phyloP scores from a whole-genome alignment of 1,284 basidiomycete genomes.

The Leccinum subfulvum region DNA sequence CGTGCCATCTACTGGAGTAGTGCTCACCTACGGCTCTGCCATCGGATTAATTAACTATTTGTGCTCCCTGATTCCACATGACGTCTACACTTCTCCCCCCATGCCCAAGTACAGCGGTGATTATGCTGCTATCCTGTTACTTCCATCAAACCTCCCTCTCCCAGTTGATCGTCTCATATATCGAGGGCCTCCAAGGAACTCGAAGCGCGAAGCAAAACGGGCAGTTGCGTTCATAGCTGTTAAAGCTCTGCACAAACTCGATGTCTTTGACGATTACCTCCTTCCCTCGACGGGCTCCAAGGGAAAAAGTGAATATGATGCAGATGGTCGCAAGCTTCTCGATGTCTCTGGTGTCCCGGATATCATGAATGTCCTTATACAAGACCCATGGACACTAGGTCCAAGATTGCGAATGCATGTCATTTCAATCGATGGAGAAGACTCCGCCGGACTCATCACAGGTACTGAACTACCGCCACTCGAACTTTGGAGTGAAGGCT shows the following conservation, averaged over 20 bases:
- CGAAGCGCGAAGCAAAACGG: constrained; percentile 79
- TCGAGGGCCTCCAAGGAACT: constrained; percentile 53
- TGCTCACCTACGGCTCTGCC: constrained; percentile 73
- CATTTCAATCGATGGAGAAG: constrained; percentile 48
- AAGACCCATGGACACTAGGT: constrained; percentile 64
- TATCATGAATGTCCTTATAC: constrained; percentile 54
- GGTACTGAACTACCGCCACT: constrained; percentile 52
- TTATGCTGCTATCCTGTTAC: constrained; percentile 53
- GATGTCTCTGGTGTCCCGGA: constrained; percentile 47
- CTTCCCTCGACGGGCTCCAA: constrained; percentile 54
- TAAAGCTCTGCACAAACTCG: constrained; percentile 60
- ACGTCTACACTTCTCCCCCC: constrained; percentile 60
- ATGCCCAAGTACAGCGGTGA: constrained; percentile 62
- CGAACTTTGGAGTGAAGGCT: constrained; percentile 40
- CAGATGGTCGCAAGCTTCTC: constrained; percentile 44
- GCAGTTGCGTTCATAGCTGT: constrained; percentile 78
- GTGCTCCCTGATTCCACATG: constrained; percentile 72
- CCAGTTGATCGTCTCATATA: constrained; percentile 51
- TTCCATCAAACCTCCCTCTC: constrained; percentile 71
- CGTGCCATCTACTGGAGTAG: constrained; percentile 67
- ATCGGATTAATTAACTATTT: constrained; percentile 68
- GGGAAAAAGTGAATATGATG: constrained; percentile 49
- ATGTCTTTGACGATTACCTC: constrained; percentile 78
- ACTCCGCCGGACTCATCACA: constrained; percentile 58
- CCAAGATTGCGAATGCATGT: constrained; percentile 59